phyloP scores from a whole-genome alignment of 2,329 filamentous ascomycete species.

The Neopestalotiopsis sp. region DNA sequence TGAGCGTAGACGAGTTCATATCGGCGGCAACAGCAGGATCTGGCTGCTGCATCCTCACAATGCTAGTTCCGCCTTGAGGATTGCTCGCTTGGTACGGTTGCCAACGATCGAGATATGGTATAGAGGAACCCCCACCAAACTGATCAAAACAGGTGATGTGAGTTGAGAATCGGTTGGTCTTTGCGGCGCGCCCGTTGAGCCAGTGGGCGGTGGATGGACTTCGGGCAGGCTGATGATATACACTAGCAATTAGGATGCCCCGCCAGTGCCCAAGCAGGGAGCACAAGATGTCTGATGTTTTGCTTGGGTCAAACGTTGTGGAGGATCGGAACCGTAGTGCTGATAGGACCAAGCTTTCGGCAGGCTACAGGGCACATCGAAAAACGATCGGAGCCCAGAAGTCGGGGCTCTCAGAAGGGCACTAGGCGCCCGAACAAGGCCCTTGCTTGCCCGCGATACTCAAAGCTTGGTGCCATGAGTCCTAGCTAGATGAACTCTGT shows the following conservation, averaged over 20 bases:
- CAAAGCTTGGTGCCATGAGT: background rate
- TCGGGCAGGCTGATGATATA: background rate
- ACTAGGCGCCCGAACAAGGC: background rate
- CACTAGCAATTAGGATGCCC: background rate
- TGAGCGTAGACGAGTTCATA: conserved; percentile 50
- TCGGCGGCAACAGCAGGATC: conserved; percentile 19
- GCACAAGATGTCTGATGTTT: background rate
- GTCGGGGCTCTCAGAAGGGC: background rate
- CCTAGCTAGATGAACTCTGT: background rate
- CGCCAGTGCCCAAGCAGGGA: conserved; percentile 9
- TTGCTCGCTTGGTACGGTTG: background rate
- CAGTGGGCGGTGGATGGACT: background rate
- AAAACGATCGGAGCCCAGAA: background rate
- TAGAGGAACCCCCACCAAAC: background rate
- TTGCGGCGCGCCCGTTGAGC: background rate
- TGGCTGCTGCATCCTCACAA: conserved; percentile 13
- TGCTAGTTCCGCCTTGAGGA: background rate
- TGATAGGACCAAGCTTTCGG: background rate
- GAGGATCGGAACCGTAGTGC: background rate
- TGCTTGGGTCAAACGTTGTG: background rate
- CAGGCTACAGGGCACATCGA: background rate
- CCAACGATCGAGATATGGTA: background rate
- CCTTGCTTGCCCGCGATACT: background rate
- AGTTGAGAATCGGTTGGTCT: background rate
- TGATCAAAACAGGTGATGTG: background rate